These are phyloP conservation scores for Vigna mungo DNA, from an alignment of 306 rosid species.

Conservation along the genomic window DNA sequence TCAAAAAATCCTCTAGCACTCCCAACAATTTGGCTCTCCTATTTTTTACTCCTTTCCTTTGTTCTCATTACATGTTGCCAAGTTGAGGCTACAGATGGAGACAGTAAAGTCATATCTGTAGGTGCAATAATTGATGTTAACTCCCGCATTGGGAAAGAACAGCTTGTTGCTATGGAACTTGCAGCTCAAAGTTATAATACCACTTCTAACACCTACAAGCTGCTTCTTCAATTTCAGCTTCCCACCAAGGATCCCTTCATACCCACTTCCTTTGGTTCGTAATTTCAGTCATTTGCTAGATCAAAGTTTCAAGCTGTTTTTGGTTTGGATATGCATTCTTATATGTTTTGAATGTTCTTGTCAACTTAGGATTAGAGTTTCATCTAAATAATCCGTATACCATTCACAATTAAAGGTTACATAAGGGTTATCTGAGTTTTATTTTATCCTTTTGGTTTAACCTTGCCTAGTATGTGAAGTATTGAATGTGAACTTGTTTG, in stretches of 20 bases:
- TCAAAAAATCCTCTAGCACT: not conserved
- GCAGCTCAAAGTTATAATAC: constrained; percentile 52
- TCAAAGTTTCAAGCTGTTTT: not conserved
- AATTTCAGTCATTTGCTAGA: not conserved
- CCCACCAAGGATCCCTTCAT: constrained; percentile 36
- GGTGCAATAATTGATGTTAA: constrained; percentile 53
- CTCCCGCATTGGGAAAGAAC: constrained; percentile 61
- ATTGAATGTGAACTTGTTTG: not conserved
- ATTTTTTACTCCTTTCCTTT: constrained; percentile 34
- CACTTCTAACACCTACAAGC: constrained; percentile 40
- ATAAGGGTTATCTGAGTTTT: not conserved
- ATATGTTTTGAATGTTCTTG: not conserved
- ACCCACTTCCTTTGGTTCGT: constrained; percentile 50
- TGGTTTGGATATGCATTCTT: not conserved
- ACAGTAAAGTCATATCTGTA: constrained; percentile 39
- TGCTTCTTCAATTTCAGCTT: constrained; percentile 46
- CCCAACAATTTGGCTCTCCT: constrained; percentile 24
- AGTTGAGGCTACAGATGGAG: constrained; percentile 26
- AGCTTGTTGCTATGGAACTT: constrained; percentile 57
- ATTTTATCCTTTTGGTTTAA: not conserved
- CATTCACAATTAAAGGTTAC: not conserved
- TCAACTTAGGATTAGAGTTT: not conserved
- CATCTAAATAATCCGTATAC: not conserved
- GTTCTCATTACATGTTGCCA: constrained; percentile 24
- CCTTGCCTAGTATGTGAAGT: not conserved